phyloP scores from a whole-genome alignment of 1,284 basidiomycete species.

The Chondrostereum purpureum region DNA sequence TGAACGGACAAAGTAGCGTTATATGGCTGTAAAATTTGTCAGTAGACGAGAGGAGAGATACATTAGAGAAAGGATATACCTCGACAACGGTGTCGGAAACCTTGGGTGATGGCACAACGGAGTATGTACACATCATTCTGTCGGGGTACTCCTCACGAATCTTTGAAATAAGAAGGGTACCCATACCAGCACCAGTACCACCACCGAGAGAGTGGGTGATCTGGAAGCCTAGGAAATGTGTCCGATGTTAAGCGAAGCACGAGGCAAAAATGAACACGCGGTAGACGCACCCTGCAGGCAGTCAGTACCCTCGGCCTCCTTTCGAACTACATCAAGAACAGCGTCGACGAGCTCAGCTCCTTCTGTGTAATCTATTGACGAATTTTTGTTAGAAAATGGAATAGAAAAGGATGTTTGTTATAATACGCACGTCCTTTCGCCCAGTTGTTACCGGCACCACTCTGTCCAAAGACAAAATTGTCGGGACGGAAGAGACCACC shows the following conservation, averaged over 20 bases:
- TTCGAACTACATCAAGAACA: constrained; percentile 84
- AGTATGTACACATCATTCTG: constrained; percentile 97
- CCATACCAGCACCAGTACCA: constrained; percentile 93
- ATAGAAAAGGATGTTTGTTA: constrained; percentile 12
- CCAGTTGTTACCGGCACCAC: constrained; percentile 95
- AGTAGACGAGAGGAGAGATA: constrained; percentile 4
- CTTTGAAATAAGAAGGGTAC: constrained; percentile 86
- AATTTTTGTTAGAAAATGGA: constrained; percentile 2
- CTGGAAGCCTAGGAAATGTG: constrained; percentile 70
- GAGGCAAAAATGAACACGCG: constrained; percentile 9
- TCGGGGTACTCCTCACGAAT: constrained; percentile 93
- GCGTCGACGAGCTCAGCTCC: constrained; percentile 95
- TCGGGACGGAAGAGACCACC: constrained; percentile 91
- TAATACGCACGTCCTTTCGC: constrained; percentile 80
- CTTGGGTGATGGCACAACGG: constrained; percentile 91
- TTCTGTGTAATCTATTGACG: constrained; percentile 75
- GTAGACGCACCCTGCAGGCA: constrained; percentile 82
- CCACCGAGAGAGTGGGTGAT: constrained; percentile 96
- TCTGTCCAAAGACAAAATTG: constrained; percentile 89
- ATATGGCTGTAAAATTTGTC: constrained; percentile 60
- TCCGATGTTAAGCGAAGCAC: constrained; percentile 8
- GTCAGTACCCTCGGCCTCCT: constrained; percentile 89
- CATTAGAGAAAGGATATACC: constrained; percentile 29
- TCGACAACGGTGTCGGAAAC: constrained; percentile 98
- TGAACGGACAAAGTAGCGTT: constrained; percentile 93